These are phyloP conservation scores for Backusella parvicylindrica DNA, from an alignment of 192 early-diverging fungal genomes.

Conservation along the genomic window DNA sequence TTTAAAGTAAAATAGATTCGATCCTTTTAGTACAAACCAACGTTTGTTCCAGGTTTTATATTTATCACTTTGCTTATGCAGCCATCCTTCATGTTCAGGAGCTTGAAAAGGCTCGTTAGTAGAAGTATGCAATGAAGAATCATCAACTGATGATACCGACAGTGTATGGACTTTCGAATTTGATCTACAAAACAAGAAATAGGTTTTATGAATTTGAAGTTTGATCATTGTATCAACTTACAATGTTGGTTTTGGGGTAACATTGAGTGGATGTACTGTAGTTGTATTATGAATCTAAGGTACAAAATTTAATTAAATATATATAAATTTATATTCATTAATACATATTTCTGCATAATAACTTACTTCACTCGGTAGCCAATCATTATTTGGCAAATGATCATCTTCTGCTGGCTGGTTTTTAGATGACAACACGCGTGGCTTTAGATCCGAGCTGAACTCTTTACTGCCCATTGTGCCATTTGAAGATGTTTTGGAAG, in stretches of 20 bases:
- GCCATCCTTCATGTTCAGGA: slow-evolving; percentile 59
- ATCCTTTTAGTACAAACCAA: slow-evolving; percentile 60
- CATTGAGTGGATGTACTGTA: slow-evolving; percentile 1
- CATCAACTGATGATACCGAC: slow-evolving; percentile 12
- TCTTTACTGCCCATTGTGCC: slow-evolving; percentile 10
- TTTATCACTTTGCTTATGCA: slow-evolving; percentile 56
- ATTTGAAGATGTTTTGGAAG: slow-evolving; percentile 22
- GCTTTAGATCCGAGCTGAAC: background rate
- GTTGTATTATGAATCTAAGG: background rate
- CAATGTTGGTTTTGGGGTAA: background rate
- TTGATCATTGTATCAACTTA: background rate
- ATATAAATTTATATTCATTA: slow-evolving; percentile 5
- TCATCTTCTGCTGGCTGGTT: background rate
- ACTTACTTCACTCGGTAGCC: background rate
- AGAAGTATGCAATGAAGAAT: background rate
- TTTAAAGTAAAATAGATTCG: slow-evolving; percentile 57
- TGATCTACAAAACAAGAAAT: background rate
- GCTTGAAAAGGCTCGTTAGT: slow-evolving; percentile 18
- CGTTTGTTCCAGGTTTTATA: slow-evolving; percentile 61
- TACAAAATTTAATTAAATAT: background rate
- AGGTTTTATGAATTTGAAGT: background rate
- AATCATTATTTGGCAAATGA: slow-evolving; percentile 1
- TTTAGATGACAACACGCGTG: background rate
- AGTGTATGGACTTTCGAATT: slow-evolving; percentile 3
- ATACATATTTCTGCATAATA: background rate